phyloP scores from a whole-genome alignment of 805 yeast genomes.

The Pichia exigua region DNA sequence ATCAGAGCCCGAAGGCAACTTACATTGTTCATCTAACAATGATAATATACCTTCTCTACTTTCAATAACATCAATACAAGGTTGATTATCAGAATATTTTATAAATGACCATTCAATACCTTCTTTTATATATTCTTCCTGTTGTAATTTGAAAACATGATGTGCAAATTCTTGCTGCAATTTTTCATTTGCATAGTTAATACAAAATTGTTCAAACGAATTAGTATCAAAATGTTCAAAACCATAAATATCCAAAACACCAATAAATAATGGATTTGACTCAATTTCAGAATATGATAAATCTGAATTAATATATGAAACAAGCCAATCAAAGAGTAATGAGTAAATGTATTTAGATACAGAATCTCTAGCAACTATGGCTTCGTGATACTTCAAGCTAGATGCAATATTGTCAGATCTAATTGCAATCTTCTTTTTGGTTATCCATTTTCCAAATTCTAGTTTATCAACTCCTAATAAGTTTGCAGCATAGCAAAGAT shows the following conservation, averaged over 20 bases:
- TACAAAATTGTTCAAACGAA: conserved; percentile 96
- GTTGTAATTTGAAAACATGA: conserved; percentile 94
- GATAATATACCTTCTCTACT: conserved; percentile 79
- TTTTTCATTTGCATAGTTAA: conserved; percentile 94
- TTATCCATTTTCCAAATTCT: conserved; percentile 80
- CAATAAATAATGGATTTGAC: conserved; percentile 65
- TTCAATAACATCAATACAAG: conserved; percentile 89
- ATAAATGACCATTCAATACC: conserved; percentile 95
- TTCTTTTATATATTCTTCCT: conserved; percentile 87
- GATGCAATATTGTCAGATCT: conserved; percentile 87
- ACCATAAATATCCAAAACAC: conserved; percentile 95
- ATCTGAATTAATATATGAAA: conserved; percentile 70
- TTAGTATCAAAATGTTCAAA: conserved; percentile 92
- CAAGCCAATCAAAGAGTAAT: conserved; percentile 91
- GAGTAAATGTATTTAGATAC: conserved; percentile 91
- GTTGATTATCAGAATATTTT: conserved; percentile 93
- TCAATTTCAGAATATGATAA: conserved; percentile 67
- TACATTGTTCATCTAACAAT: conserved; percentile 87
- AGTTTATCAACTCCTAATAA: conserved; percentile 70
- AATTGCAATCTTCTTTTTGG: conserved; percentile 84
- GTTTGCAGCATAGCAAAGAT: conserved; percentile 70
- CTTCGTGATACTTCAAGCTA: conserved; percentile 72
- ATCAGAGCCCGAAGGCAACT: conserved; percentile 90
- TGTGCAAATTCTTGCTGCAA: conserved; percentile 95
- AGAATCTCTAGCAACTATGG: conserved; percentile 88